Base-by-base conservation (phyloP, 306 rosid genomes). In the Quercus cerris region DNA sequence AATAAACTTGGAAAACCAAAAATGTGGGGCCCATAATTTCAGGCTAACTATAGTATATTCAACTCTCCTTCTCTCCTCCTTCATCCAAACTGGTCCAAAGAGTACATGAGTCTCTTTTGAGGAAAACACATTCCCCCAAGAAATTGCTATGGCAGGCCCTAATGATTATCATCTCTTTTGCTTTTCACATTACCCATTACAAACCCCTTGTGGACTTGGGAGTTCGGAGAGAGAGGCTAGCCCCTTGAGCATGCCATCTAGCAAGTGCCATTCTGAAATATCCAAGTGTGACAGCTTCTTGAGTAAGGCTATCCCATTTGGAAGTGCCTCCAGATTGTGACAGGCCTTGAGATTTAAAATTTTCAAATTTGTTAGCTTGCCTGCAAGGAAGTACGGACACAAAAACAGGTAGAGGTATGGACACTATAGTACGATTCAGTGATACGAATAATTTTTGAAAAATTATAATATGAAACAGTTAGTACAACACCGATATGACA, bases 341-440 rank as follows among this genome's bases (percentile, higher is more conserved):
- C 87, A 84, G 2, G 87, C 82, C 25, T 58, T 74, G n/a, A 85
- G 85, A 66, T 85, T 85, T 2, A 85, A 81, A 54, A 85, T 78
- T 23, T 72, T 22, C 13, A 85, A 64, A 66, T 51, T 75, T 5
- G 1, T 0, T 9, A 85, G 71, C 6, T 54, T 20, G 6, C 20
- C 22, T 22, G 0, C 22, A 0, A 22, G 22, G 22, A 22, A 22
- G 22, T 22, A 22, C 22, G 22, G 22, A 22, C 22, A 22, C 22
- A 22, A 0, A 22, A 22, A 22, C 22, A 22, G 22, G 22, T 22
- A 22, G 0, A 22, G 22, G 22, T 22, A 22, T 22, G 22, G 22
- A 22, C 22, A 0, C 22, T 22, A 22, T 22, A 22, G 22, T 22
- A 22, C 22, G 22, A 22, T 22, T 0, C 0, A 22, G 22, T 22